Evolutionary conservation across 2,329 filamentous ascomycete genomes (phyloP), one percentile per base, ranked within the genome.

Genomic region (Penicillium occitanis): DNA sequence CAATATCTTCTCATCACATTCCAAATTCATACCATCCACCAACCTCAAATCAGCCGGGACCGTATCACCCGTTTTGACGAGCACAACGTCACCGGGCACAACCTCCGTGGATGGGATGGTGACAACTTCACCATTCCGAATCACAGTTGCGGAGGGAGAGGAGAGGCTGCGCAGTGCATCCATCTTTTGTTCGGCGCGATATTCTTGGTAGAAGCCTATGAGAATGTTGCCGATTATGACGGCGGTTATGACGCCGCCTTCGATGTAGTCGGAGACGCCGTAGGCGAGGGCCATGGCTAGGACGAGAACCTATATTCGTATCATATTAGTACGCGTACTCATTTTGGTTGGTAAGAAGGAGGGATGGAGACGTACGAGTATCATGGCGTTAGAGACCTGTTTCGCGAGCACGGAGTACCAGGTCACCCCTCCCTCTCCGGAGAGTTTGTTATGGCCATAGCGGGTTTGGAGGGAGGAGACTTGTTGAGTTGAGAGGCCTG

Each of bases 281-380:
- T 83, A 85, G 68, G 83, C 84, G 57, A 85, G 80, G 67, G 87
- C 88, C 87, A 91, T 91, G 73, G 91, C 90, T 73, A 91, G 87
- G 70, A 92, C 83, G 71, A 93, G 87, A 69, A 91, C 89, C 89
- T 91, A 68, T 14, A 25, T 25, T 25, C 14, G 17, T 33, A 17
- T n/a, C 10, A 13, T 7, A 14, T 53, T 33, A 33, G 50, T 17
- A 48, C 44, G 19, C 7, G 6, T 44, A 13, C 5, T 25, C 3
- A 17, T 2, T 51, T 10, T 13, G 10, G 22, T 30, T 2, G 25
- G 6, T n/a, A 4, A 51, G 25, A 28, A 17, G 22, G 5, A 6
- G 30, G 3, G 30, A 8, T 5, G 59, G 40, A 7, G 11, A 70
- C 71, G 64, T 70, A 84, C 84, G 70, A 86, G 70, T 40, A 83